phyloP scores from a whole-genome alignment of 2,329 filamentous ascomycete genomes.

The Coleophoma eucalyptorum region DNA sequence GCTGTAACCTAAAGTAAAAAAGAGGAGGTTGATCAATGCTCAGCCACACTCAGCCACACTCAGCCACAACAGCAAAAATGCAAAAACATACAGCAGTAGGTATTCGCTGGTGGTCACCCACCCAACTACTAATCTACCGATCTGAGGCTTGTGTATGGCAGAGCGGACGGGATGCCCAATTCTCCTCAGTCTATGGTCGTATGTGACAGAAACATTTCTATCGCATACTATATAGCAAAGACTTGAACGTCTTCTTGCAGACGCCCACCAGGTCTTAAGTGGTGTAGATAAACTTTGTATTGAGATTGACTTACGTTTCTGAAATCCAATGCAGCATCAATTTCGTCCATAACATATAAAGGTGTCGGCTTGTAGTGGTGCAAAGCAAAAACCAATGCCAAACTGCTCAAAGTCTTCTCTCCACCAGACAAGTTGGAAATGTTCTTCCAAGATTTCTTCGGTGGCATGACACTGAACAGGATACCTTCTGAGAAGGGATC shows the following conservation, averaged over 20 bases:
- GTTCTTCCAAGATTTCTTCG: constrained; percentile 99
- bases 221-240: constrained; percentile 1
- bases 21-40: too few species aligned
- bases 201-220: background rate
- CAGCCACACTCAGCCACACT: too few species aligned
- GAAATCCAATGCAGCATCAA: constrained; percentile 96
- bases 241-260: background rate
- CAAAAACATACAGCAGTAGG: too few species aligned
- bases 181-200: too few species aligned
- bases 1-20: too few species aligned
- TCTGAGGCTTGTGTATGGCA: too few species aligned
- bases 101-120: too few species aligned
- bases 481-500: constrained; percentile 98
- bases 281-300: too few species aligned
- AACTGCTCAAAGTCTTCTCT: constrained; percentile 90
- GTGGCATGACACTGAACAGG: constrained; percentile 96
- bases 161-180: too few species aligned
- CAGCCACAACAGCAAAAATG: too few species aligned
- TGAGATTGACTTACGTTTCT: constrained; percentile 70
- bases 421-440: constrained; percentile 94
- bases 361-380: constrained; percentile 98
- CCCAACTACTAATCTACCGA: too few species aligned
- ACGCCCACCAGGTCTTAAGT: too few species aligned
- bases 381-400: constrained; percentile 95
- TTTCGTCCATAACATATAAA: constrained; percentile 99